Conservation (phyloP, 2,329 filamentous ascomycete species). For the Didymellaceae sp. region DNA sequence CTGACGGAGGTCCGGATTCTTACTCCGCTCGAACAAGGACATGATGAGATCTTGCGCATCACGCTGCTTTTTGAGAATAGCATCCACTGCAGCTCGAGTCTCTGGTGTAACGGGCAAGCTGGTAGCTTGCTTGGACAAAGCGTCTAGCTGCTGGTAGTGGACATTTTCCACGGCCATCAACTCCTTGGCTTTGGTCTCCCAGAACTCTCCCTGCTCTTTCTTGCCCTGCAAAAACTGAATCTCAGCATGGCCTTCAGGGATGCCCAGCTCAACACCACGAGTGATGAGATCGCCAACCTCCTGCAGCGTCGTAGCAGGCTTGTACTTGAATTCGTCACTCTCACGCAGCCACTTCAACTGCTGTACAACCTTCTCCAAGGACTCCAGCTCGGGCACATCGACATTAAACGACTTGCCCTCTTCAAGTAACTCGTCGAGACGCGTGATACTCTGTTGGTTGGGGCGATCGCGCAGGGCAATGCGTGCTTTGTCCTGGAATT, state of each 20-base stretch:
- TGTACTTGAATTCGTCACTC: slow-evolving; percentile 68
- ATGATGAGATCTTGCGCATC: slow-evolving; percentile 91
- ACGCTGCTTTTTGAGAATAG: slow-evolving; percentile 92
- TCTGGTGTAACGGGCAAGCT: slow-evolving; percentile 81
- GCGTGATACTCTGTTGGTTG: slow-evolving; percentile 62
- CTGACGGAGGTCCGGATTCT: slow-evolving; percentile 74
- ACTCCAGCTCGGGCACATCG: slow-evolving; percentile 86
- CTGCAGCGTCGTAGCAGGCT: slow-evolving; percentile 70
- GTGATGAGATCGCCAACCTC: slow-evolving; percentile 82
- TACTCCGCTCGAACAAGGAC: slow-evolving; percentile 79
- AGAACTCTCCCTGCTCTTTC: slow-evolving; percentile 76
- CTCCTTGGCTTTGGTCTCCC: slow-evolving; percentile 93
- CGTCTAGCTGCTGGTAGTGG: slow-evolving; percentile 93
- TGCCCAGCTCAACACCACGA: slow-evolving; percentile 76
- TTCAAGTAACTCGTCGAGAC: slow-evolving; percentile 91
- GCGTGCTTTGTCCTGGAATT: slow-evolving; percentile 80
- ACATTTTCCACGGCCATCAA: slow-evolving; percentile 90
- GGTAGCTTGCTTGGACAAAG: slow-evolving; percentile 82
- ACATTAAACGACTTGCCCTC: slow-evolving; percentile 88
- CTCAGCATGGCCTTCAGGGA: slow-evolving; percentile 81
- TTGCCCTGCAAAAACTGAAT: slow-evolving; percentile 78
- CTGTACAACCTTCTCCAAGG: slow-evolving; percentile 78
- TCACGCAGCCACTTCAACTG: slow-evolving; percentile 89
- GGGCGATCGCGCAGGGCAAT: slow-evolving; percentile 68
- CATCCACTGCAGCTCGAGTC: slow-evolving; percentile 82